Conservation (phyloP, 768 basidiomycete species). For the Boletus pseudopeckii region DNA sequence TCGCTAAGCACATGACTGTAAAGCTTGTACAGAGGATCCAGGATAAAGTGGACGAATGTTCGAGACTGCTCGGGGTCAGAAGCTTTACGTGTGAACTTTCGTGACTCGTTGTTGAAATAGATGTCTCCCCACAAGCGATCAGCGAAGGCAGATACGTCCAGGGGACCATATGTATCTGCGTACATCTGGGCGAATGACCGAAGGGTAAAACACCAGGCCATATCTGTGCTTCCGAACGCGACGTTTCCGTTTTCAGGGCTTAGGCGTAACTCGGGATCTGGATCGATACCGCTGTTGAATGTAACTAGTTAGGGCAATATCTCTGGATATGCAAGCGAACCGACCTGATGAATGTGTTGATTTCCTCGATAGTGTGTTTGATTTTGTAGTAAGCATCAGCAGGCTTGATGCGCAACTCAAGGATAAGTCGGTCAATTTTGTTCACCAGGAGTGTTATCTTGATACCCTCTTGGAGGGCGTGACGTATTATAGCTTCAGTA, state of each 20-base stretch:
- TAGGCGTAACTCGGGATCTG: conserved; percentile 81
- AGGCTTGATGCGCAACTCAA: conserved; percentile 94
- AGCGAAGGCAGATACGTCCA: conserved; percentile 86
- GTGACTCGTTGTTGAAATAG: conserved; percentile 80
- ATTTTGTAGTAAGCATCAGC: conserved; percentile 98
- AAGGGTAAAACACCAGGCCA: conserved; percentile 97
- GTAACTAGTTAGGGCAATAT: background rate
- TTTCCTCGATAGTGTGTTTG: conserved; percentile 97
- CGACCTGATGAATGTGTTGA: conserved; percentile 93
- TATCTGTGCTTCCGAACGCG: conserved; percentile 94
- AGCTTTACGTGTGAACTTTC: conserved; percentile 88
- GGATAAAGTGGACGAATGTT: conserved; percentile 92
- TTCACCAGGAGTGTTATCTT: conserved; percentile 93
- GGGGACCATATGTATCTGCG: conserved; percentile 81
- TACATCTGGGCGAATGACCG: conserved; percentile 96
- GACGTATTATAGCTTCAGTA: conserved; percentile 82
- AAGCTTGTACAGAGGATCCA: conserved; percentile 95
- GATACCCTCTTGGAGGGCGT: conserved; percentile 84
- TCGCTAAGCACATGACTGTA: conserved; percentile 94
- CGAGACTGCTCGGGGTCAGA: conserved; percentile 70
- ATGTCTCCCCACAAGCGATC: conserved; percentile 97
- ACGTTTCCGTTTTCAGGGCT: conserved; percentile 97
- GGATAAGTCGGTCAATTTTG: conserved; percentile 95
- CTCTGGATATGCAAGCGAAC: conserved; percentile 12
- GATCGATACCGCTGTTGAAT: conserved; percentile 66